Conservation (phyloP, 2,329 filamentous ascomycete genomes). For the Delphinella strobiligena region DNA sequence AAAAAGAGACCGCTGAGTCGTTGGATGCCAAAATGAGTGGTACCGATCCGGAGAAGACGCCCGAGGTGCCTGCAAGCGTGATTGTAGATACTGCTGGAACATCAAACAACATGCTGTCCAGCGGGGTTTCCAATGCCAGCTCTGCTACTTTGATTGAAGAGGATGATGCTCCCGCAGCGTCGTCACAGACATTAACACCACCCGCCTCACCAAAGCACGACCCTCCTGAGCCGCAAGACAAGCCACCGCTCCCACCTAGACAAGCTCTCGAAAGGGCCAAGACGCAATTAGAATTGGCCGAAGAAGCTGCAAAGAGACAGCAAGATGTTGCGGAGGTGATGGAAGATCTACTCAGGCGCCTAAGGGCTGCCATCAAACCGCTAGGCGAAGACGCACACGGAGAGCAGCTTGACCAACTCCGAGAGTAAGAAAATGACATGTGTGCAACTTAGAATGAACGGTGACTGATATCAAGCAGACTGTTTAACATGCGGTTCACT, state of each 20-base stretch:
- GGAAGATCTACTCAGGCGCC: constrained; percentile 77
- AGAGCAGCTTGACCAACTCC: constrained; percentile 57
- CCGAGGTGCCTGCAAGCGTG: background rate
- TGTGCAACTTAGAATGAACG: too few relatives aligned
- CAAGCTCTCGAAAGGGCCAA: constrained; percentile 20
- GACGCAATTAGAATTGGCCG: constrained; percentile 34
- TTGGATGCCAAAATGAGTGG: constrained; percentile 6
- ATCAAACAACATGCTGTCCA: too few relatives aligned
- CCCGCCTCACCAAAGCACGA: constrained; percentile 26
- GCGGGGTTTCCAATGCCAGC: background rate
- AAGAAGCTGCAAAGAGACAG: constrained; percentile 50
- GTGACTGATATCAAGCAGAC: constrained; percentile 7
- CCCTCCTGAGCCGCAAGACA: constrained; percentile 14
- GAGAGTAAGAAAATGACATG: constrained; percentile 11
- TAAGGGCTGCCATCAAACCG: constrained; percentile 78
- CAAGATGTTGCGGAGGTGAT: constrained; percentile 96
- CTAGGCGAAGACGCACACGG: constrained; percentile 53
- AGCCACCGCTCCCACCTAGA: constrained; percentile 47
- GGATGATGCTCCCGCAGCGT: constrained; percentile 14
- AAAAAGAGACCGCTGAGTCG: background rate
- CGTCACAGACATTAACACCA: constrained; percentile 15
- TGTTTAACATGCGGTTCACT: constrained; percentile 16
- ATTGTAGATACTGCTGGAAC: too few relatives aligned
- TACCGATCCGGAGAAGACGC: background rate
- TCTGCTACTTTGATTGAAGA: constrained; percentile 1